Conservation (phyloP, 805 yeast genomes). For the Starmerella ratchasimensis region DNA sequence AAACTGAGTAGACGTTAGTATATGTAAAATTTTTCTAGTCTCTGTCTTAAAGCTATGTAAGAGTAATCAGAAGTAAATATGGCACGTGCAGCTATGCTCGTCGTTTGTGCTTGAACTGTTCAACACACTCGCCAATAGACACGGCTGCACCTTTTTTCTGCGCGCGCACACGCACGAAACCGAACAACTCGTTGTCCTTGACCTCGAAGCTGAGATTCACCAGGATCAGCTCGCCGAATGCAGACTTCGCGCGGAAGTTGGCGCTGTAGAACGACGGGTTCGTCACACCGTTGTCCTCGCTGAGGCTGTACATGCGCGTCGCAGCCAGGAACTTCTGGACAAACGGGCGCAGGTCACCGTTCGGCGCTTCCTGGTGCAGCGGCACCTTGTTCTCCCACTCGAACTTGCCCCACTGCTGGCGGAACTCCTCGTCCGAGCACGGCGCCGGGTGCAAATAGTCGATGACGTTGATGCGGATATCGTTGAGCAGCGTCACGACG, state of each 20-base stretch:
- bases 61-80: background rate
- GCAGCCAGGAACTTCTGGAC: constrained; percentile 61
- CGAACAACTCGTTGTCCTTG: constrained; percentile 54
- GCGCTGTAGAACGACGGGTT: constrained; percentile 68
- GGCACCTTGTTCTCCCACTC: constrained; percentile 99
- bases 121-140: constrained; percentile 72
- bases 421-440: constrained; percentile 77
- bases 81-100: background rate
- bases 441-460: constrained; percentile 94
- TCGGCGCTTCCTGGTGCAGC: constrained; percentile 29
- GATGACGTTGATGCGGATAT: constrained; percentile 91
- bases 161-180: constrained; percentile 91
- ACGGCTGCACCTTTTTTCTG: constrained; percentile 96
- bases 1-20: too few species aligned
- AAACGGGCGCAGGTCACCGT: constrained; percentile 62
- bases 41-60: too few species aligned
- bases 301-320: constrained; percentile 87
- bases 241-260: constrained; percentile 77
- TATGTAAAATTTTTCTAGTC: too few species aligned
- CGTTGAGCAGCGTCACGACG: constrained; percentile 84
- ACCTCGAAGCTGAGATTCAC: constrained; percentile 91
- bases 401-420: constrained; percentile 97
- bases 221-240: constrained; percentile 95
- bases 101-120: background rate
- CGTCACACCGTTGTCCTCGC: constrained; percentile 41